These are phyloP conservation scores for Nakazawaea peltata DNA, from an alignment of 805 yeast genomes.

Conservation along the genomic window DNA sequence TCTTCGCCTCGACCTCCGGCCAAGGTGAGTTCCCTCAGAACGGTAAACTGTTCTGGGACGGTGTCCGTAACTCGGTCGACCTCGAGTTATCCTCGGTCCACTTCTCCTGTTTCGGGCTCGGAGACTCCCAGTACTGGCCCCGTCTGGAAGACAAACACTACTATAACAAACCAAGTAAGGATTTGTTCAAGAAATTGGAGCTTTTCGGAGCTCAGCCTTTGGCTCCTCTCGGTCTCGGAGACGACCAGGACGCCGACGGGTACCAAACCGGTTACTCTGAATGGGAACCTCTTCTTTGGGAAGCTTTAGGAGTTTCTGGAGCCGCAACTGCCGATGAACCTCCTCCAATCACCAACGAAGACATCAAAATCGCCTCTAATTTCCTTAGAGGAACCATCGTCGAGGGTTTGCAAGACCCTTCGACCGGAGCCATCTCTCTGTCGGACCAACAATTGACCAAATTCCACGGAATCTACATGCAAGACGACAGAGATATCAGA, in stretches of 20 bases:
- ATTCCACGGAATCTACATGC: slow-evolving; percentile 98
- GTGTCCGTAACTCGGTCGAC: slow-evolving; percentile 50
- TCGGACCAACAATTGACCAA: slow-evolving; percentile 91
- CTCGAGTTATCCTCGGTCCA: slow-evolving; percentile 53
- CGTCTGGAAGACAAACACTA: slow-evolving; percentile 91
- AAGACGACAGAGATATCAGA: slow-evolving; percentile 94
- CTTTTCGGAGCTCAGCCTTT: slow-evolving; percentile 70
- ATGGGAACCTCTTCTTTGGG: slow-evolving; percentile 87
- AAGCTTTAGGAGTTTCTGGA: slow-evolving; percentile 77
- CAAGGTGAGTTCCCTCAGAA: slow-evolving; percentile 85
- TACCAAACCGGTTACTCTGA: slow-evolving; percentile 81
- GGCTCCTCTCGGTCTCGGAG: slow-evolving; percentile 80
- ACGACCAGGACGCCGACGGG: slow-evolving; percentile 97
- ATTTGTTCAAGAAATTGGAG: slow-evolving; percentile 55
- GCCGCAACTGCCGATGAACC: slow-evolving; percentile 85
- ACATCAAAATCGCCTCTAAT: slow-evolving; percentile 82
- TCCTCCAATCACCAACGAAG: slow-evolving; percentile 87
- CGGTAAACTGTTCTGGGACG: slow-evolving; percentile 74
- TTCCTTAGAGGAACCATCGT: slow-evolving; percentile 89
- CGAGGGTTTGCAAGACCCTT: slow-evolving; percentile 70
- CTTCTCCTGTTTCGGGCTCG: slow-evolving; percentile 65
- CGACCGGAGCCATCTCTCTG: slow-evolving; percentile 89
- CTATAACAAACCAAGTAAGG: slow-evolving; percentile 86
- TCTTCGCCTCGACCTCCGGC: slow-evolving; percentile 71
- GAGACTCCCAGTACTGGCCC: slow-evolving; percentile 92